Percentiles rank a stretch among this genome's conserved stretches.
Conservation (phyloP, 495 filamentous ascomycete genomes). For the Penicillium cosmopolitanum region DNA sequence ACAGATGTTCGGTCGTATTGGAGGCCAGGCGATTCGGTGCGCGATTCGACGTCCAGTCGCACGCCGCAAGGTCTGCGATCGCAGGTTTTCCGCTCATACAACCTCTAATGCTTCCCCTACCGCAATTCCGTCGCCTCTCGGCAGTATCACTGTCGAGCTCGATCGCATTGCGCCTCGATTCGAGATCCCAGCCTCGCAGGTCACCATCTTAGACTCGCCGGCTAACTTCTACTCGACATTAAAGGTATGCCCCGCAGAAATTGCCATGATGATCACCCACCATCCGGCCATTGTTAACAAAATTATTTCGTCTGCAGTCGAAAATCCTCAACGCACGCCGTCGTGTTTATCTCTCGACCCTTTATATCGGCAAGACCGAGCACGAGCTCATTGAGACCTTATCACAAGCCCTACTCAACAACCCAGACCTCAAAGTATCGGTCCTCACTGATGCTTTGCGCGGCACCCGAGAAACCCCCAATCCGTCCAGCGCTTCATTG, state of each 20-base stretch:
- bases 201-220: slow-evolving; percentile 78
- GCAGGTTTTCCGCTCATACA: slow-evolving; percentile 46
- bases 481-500: slow-evolving; percentile 88
- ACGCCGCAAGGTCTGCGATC: slow-evolving; percentile 38
- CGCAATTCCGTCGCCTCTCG: slow-evolving; percentile 44
- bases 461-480: slow-evolving; percentile 87
- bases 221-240: slow-evolving; percentile 84
- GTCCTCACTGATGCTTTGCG: slow-evolving; percentile 92
- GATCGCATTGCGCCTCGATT: slow-evolving; percentile 90
- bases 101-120: slow-evolving; percentile 28
- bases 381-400: slow-evolving; percentile 84
- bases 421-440: slow-evolving; percentile 79
- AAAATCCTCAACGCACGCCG: slow-evolving; percentile 79
- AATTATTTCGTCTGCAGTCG: slow-evolving; percentile 46
- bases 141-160: slow-evolving; percentile 73
- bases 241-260: slow-evolving; percentile 58
- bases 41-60: slow-evolving; percentile 34
- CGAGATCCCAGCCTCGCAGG: slow-evolving; percentile 77
- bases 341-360: slow-evolving; percentile 87
- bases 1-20: slow-evolving; percentile 47
- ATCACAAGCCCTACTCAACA: slow-evolving; percentile 74
- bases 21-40: slow-evolving; percentile 42
- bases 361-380: slow-evolving; percentile 96
- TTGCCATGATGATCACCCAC: not conserved
- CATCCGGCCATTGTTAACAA: slow-evolving; percentile 4